phyloP scores from a whole-genome alignment of 108 stramenopile species.

The Asterionellopsis glacialis region DNA sequence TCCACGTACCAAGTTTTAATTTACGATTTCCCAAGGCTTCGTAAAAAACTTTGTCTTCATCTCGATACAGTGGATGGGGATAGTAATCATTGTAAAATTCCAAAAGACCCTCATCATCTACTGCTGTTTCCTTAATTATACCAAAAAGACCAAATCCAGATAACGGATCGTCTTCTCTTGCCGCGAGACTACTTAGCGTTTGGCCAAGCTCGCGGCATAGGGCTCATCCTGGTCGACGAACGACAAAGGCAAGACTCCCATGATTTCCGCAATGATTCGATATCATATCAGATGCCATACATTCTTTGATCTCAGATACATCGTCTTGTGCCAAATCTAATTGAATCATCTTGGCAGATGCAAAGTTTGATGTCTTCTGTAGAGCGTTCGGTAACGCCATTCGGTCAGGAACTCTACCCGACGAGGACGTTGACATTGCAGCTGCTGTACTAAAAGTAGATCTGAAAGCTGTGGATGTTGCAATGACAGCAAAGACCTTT shows the following conservation, averaged over 20 bases:
- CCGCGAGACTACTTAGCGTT: conserved; percentile 58
- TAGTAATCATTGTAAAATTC: conserved; percentile 62
- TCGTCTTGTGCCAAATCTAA: no score
- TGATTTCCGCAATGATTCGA: background rate
- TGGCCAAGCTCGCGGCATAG: conserved; percentile 85
- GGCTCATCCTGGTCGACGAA: conserved; percentile 75
- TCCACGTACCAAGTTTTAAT: conserved; percentile 32
- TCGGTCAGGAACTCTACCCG: no score
- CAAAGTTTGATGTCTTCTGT: no score
- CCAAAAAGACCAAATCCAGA: conserved; percentile 53
- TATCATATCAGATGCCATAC: background rate
- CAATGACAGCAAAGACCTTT: no score
- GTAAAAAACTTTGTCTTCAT: conserved; percentile 61
- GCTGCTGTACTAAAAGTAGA: no score
- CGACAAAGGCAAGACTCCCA: conserved; percentile 26
- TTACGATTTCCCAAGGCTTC: conserved; percentile 53
- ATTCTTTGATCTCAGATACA: no score
- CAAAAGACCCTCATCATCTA: conserved; percentile 67
- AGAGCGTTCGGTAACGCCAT: no score
- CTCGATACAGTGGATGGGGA: conserved; percentile 56
- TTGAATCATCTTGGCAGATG: no score
- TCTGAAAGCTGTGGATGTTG: no score
- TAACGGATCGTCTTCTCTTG: conserved; percentile 18
- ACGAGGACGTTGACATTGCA: no score
- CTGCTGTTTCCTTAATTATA: conserved; percentile 74